phyloP scores from a whole-genome alignment of 2,329 filamentous ascomycete species.

The Monilinia fructigena region DNA sequence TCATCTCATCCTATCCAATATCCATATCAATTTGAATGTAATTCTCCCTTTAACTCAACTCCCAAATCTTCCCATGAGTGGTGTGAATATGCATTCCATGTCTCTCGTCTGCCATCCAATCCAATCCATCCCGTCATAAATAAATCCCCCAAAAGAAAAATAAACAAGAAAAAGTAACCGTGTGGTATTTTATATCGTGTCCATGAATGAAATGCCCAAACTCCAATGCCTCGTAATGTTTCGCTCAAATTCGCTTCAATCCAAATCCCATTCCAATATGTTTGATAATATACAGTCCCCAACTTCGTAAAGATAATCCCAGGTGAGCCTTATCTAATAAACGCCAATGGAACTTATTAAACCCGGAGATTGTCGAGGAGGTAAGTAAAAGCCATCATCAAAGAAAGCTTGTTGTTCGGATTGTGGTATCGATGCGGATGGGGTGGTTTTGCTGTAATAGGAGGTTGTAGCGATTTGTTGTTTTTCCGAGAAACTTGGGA shows the following conservation, averaged over 20 bases:
- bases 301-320: background rate
- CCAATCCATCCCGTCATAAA: background rate
- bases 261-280: constrained; percentile 18
- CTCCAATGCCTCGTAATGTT: constrained; percentile 10
- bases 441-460: constrained; percentile 40
- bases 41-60: constrained; percentile 23
- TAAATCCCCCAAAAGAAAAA: constrained; percentile 3
- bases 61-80: constrained; percentile 21
- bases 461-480: constrained; percentile 47
- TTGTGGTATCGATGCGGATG: constrained; percentile 36
- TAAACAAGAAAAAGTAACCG: constrained; percentile 18
- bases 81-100: constrained; percentile 16
- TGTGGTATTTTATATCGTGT: constrained; percentile 21
- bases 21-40: background rate
- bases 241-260: constrained; percentile 29
- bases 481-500: constrained; percentile 62
- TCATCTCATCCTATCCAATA: no score
- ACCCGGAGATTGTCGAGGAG: constrained; percentile 44
- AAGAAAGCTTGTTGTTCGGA: constrained; percentile 45
- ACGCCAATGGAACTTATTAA: constrained; percentile 47
- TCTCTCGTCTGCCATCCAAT: background rate
- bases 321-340: constrained; percentile 41
- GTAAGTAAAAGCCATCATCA: constrained; percentile 50
- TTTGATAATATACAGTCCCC: constrained; percentile 25
- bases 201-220: constrained; percentile 13